Evolutionary conservation across 768 basidiomycete species (phyloP).

Genomic region (Agaricus blazei): DNA sequence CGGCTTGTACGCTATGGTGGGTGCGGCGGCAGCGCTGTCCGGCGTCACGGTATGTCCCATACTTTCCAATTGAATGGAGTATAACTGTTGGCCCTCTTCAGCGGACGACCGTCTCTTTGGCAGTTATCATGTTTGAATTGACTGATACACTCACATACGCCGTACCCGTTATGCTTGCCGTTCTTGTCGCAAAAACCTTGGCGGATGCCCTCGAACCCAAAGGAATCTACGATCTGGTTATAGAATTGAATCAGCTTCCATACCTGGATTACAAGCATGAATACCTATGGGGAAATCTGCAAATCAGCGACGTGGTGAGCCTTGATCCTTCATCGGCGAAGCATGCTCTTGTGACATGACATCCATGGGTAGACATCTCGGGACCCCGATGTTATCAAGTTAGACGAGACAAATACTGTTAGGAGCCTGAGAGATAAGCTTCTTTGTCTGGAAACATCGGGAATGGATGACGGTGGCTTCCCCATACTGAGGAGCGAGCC

Average conservation of each 20-base stretch:
- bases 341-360: neutral
- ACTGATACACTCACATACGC: slow-evolving; percentile 92
- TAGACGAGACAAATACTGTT: slow-evolving; percentile 75
- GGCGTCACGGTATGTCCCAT: slow-evolving; percentile 77
- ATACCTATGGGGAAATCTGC: slow-evolving; percentile 77
- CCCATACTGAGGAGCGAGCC: slow-evolving; percentile 65
- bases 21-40: slow-evolving; percentile 89
- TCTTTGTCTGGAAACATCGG: slow-evolving; percentile 46
- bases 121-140: slow-evolving; percentile 94
- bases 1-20: slow-evolving; percentile 93
- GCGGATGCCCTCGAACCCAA: slow-evolving; percentile 88
- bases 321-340: neutral
- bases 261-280: slow-evolving; percentile 90
- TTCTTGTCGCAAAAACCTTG: slow-evolving; percentile 87
- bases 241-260: slow-evolving; percentile 86
- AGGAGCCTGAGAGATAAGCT: slow-evolving; percentile 70
- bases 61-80: neutral
- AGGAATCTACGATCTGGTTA: slow-evolving; percentile 96
- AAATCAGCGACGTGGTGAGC: slow-evolving; percentile 75
- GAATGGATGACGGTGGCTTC: slow-evolving; percentile 79
- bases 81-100: slow-evolving; percentile 20
- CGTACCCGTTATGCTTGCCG: slow-evolving; percentile 82
- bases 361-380: slow-evolving; percentile 49
- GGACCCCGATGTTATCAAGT: slow-evolving; percentile 62
- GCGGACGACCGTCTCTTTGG: slow-evolving; percentile 88